Percentiles rank a stretch among this genome's conserved stretches.
phyloP scores from a whole-genome alignment of 176 grass and related monocot genomes.

The Oropetium thomaeum region DNA sequence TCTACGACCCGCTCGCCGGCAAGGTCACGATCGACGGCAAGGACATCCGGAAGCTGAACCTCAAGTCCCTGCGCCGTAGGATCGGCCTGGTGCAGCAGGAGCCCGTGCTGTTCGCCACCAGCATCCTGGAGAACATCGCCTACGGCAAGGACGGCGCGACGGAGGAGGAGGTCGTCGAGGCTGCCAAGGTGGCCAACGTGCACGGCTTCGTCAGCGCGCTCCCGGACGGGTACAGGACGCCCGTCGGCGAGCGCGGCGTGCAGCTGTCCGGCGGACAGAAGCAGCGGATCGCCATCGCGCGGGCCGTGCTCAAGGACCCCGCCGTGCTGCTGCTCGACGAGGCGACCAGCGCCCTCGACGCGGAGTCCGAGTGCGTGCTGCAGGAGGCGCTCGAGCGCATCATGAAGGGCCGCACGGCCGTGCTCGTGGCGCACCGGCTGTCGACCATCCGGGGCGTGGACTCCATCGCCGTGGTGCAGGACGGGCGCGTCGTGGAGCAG shows the following conservation, averaged over 20 bases:
- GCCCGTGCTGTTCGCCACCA: conserved; percentile 68
- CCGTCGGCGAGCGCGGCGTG: conserved; percentile 77
- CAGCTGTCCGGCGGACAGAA: conserved; percentile 83
- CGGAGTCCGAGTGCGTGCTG: conserved; percentile 77
- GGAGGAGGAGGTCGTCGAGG: conserved; percentile 63
- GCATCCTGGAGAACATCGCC: conserved; percentile 86
- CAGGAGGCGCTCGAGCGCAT: conserved; percentile 89
- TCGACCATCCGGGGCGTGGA: conserved; percentile 69
- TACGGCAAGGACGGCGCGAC: conserved; percentile 70
- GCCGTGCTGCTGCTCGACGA: conserved; percentile 77
- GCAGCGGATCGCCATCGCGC: conserved; percentile 83
- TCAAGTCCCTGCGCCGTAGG: conserved; percentile 60
- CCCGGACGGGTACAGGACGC: conserved; percentile 70
- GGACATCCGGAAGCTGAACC: conserved; percentile 67
- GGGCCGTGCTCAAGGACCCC: conserved; percentile 85
- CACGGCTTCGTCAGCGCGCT: conserved; percentile 79
- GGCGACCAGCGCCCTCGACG: conserved; percentile 80
- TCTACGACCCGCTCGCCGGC: conserved; percentile 80
- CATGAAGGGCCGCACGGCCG: conserved; percentile 79
- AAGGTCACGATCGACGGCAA: conserved; percentile 83
- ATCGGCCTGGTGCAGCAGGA: conserved; percentile 91
- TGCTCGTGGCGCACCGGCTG: conserved; percentile 76
- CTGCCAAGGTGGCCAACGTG: conserved; percentile 71
- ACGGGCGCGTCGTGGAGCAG: conserved; percentile 66
- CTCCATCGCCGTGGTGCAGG: conserved; percentile 65